Conservation (phyloP, 2,329 filamentous ascomycete genomes). For the Xylaria sp. region DNA sequence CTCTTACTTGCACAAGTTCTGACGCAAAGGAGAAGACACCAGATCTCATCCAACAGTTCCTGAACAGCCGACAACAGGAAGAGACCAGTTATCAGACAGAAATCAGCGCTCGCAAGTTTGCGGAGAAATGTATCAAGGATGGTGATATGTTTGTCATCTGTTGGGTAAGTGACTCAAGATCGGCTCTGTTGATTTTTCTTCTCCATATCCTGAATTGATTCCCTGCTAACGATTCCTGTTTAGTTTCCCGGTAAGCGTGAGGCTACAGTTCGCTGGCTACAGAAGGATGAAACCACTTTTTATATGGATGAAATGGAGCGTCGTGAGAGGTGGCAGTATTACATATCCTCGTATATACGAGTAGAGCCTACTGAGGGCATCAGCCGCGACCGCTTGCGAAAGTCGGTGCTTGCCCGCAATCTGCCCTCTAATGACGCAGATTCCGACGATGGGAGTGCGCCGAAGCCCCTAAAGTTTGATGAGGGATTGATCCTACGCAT, state of each 20-base stretch:
- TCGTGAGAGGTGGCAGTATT: slow-evolving; percentile 90
- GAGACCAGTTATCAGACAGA: slow-evolving; percentile 91
- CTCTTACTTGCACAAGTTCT: slow-evolving; percentile 82
- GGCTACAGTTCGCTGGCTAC: slow-evolving; percentile 77
- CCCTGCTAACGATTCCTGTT: slow-evolving; percentile 50
- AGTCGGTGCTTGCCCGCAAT: slow-evolving; percentile 77
- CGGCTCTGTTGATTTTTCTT: background rate
- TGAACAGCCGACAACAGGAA: slow-evolving; percentile 81
- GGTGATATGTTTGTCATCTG: slow-evolving; percentile 90
- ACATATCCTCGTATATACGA: slow-evolving; percentile 90
- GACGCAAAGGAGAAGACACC: slow-evolving; percentile 94
- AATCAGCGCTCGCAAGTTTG: slow-evolving; percentile 89
- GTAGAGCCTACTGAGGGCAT: slow-evolving; percentile 89
- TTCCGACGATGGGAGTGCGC: slow-evolving; percentile 71
- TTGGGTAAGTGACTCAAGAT: slow-evolving; percentile 75
- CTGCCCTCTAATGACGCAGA: slow-evolving; percentile 71
- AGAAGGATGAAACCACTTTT: slow-evolving; percentile 78
- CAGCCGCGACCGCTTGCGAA: slow-evolving; percentile 70
- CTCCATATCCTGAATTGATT: background rate
- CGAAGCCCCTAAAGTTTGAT: slow-evolving; percentile 69
- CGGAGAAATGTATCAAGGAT: slow-evolving; percentile 92
- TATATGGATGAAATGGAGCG: slow-evolving; percentile 89
- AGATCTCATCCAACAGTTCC: slow-evolving; percentile 89
- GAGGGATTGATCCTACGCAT: slow-evolving; percentile 79
- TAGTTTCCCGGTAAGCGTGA: slow-evolving; percentile 75